A percentile compares a stretch with the other conserved stretches of the same genome.
phyloP scores from a whole-genome alignment of 2,329 filamentous ascomycete genomes.

The Elsinoe australis region DNA sequence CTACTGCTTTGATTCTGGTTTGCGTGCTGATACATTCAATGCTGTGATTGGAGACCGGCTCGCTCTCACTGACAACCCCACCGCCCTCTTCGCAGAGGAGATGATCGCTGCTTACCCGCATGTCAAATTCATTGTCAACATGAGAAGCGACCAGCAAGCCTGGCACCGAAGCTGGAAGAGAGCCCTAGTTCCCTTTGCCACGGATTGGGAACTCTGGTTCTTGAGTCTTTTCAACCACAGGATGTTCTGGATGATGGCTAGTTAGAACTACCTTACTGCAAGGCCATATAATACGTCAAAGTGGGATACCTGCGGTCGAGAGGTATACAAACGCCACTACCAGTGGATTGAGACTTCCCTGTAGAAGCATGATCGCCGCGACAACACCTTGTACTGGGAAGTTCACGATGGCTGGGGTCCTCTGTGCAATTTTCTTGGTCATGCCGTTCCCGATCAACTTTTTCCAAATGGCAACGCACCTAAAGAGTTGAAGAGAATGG shows the following conservation, averaged over 20 bases:
- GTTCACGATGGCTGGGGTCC: constrained; percentile 3
- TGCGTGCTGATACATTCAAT: constrained; percentile 19
- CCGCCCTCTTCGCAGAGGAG: constrained; percentile 20
- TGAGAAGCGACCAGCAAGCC: constrained; percentile 17
- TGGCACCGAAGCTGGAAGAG: constrained; percentile 6
- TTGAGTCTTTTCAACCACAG: neutral
- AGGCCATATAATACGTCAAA: neutral
- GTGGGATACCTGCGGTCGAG: neutral
- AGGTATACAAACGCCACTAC: neutral
- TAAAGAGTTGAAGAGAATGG: neutral
- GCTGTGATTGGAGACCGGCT: constrained; percentile 18
- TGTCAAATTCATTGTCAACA: constrained; percentile 22
- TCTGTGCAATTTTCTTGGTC: neutral
- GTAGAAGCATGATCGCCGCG: neutral
- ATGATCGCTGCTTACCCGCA: constrained; percentile 21
- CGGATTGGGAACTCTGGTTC: neutral
- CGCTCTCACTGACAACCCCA: constrained; percentile 20
- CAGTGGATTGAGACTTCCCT: neutral
- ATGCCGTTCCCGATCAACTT: neutral
- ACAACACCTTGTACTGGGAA: neutral
- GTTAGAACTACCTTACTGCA: neutral
- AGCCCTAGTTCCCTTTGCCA: neutral
- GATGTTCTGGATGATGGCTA: constrained; percentile 6
- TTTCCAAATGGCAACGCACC: neutral
- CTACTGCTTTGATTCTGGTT: neutral